Conservation (phyloP, 495 filamentous ascomycete genomes). For the Aspergillus incahuasiensis region DNA sequence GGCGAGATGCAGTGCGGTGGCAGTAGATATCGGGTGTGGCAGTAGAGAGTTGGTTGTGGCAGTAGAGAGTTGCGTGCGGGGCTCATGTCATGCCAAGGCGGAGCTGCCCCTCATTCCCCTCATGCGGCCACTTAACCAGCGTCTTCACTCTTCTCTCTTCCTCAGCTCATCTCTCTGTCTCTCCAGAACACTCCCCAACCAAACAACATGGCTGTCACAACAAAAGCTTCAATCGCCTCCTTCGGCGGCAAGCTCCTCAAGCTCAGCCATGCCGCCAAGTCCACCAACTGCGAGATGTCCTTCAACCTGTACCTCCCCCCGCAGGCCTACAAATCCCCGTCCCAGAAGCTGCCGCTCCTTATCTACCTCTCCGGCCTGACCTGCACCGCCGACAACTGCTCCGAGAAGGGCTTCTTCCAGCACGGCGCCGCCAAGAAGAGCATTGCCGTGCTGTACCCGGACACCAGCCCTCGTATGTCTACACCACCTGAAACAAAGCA, state of each 20-base stretch:
- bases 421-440: constrained; percentile 67
- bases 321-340: constrained; percentile 35
- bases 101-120: constrained; percentile 21
- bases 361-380: constrained; percentile 93
- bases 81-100: not conserved
- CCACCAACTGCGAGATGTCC: constrained; percentile 60
- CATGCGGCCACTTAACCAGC: constrained; percentile 13
- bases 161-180: not conserved
- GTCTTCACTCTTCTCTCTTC: not conserved
- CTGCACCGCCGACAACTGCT: constrained; percentile 92
- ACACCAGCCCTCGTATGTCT: constrained; percentile 79
- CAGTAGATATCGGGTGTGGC: no score
- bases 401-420: constrained; percentile 94
- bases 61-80: no score
- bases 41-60: no score
- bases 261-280: constrained; percentile 73
- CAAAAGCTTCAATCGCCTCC: constrained; percentile 81
- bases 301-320: constrained; percentile 67
- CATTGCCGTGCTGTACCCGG: constrained; percentile 87
- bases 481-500: not conserved
- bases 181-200: not conserved
- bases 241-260: constrained; percentile 96
- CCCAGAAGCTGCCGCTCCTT: constrained; percentile 72
- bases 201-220: constrained; percentile 67
- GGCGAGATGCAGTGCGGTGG: no score